A percentile compares a stretch with the other conserved stretches of the same genome.
These are phyloP conservation scores for Aspergillus indologenus DNA, from an alignment of 495 filamentous ascomycete genomes.

Conservation along the genomic window DNA sequence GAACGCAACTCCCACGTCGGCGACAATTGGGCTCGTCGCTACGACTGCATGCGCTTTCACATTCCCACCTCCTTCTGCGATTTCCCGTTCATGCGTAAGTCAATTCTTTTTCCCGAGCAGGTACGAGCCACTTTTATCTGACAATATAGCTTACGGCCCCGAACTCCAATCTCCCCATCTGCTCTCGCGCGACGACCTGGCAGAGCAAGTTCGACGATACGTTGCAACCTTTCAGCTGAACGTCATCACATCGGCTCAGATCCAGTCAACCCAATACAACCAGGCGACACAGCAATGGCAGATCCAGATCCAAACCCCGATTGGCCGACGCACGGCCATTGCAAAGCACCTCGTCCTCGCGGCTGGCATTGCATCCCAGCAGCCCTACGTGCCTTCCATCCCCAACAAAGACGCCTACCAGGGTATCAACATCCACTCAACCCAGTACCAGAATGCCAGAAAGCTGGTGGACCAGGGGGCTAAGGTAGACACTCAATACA, in stretches of 20 bases:
- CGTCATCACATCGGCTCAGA: slow-evolving; percentile 23
- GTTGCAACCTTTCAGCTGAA: slow-evolving; percentile 37
- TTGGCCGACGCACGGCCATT: slow-evolving; percentile 11
- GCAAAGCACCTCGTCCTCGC: slow-evolving; percentile 33
- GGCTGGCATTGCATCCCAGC: slow-evolving; percentile 29
- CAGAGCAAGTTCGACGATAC: slow-evolving; percentile 30
- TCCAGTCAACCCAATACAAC: slow-evolving; percentile 29
- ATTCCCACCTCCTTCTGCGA: slow-evolving; percentile 25
- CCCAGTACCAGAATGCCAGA: slow-evolving; percentile 26
- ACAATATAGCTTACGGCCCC: slow-evolving; percentile 18
- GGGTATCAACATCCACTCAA: slow-evolving; percentile 37
- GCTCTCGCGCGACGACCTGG: slow-evolving; percentile 36
- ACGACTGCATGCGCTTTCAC: slow-evolving; percentile 35
- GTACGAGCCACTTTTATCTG: background rate
- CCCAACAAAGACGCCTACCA: slow-evolving; percentile 25
- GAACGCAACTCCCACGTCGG: slow-evolving; percentile 32
- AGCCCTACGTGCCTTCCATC: slow-evolving; percentile 27
- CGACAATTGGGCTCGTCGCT: slow-evolving; percentile 37
- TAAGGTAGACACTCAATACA: slow-evolving; percentile 11
- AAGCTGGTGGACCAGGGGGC: slow-evolving; percentile 15
- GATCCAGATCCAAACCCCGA: slow-evolving; percentile 21
- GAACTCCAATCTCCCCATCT: slow-evolving; percentile 27
- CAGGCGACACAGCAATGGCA: slow-evolving; percentile 26
- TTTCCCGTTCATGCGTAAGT: slow-evolving; percentile 21
- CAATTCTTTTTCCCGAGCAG: background rate